Percentiles rank a stretch among this genome's conserved stretches.
Conservation (phyloP, 1,139 yeast species). For the Pichia sp. region DNA sequence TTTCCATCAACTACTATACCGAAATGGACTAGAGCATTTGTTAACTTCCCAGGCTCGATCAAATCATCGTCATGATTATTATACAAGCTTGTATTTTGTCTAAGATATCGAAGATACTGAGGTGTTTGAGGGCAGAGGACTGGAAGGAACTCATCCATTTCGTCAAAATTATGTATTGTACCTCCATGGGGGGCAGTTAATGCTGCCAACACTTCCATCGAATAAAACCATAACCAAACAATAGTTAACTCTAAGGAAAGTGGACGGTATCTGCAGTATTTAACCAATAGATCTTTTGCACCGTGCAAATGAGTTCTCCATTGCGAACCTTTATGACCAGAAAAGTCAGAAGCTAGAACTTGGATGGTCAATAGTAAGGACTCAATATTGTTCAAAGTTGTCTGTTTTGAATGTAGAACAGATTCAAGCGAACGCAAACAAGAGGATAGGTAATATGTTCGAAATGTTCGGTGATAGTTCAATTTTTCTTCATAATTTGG, state of each 20-base stretch:
- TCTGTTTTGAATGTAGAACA: constrained; percentile 35
- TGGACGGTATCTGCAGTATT: constrained; percentile 38
- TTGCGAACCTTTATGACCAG: constrained; percentile 47
- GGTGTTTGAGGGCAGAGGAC: constrained; percentile 23
- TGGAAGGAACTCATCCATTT: constrained; percentile 41
- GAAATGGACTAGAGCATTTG: constrained; percentile 24
- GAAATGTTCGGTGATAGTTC: constrained; percentile 42
- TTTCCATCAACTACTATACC: constrained; percentile 27
- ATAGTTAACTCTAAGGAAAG: constrained; percentile 39
- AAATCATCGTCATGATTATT: constrained; percentile 22
- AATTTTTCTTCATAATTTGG: constrained; percentile 19
- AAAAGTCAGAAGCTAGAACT: constrained; percentile 55
- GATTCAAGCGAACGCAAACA: constrained; percentile 48
- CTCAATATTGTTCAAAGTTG: constrained; percentile 50
- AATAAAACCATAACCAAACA: constrained; percentile 58
- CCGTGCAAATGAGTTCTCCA: constrained; percentile 67
- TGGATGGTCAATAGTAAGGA: constrained; percentile 55
- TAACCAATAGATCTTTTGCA: constrained; percentile 56
- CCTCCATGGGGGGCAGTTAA: constrained; percentile 54
- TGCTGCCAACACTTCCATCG: constrained; percentile 58
- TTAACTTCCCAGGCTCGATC: constrained; percentile 17
- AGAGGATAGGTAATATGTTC: constrained; percentile 47
- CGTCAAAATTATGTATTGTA: constrained; percentile 46
- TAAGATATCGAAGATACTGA: constrained; percentile 10
- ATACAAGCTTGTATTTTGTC: neutral